Evolutionary conservation across 257 asterid species (phyloP).

Genomic region (Echites panduratus): DNA sequence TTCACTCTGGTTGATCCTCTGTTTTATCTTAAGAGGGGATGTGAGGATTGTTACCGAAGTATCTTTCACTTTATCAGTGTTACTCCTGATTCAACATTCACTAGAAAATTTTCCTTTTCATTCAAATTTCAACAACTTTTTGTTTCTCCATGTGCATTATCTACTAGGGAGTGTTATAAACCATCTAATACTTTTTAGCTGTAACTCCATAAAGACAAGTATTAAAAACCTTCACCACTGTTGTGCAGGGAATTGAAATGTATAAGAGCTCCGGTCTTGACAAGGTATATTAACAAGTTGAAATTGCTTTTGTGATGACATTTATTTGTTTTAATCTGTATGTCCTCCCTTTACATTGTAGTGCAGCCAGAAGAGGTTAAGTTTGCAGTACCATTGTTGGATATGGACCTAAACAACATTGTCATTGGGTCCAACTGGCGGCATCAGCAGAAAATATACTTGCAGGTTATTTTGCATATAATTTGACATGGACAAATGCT

Average conservation of each 20-base stretch:
- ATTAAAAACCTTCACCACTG: conserved; percentile 16
- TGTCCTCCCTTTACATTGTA: conserved; percentile 30
- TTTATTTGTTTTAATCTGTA: neutral
- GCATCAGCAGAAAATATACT: conserved; percentile 71
- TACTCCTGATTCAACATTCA: neutral
- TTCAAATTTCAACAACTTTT: neutral
- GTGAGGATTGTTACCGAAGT: neutral
- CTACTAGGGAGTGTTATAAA: neutral
- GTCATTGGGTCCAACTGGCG: conserved; percentile 77
- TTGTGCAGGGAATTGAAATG: conserved; percentile 82
- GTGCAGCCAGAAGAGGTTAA: conserved; percentile 89
- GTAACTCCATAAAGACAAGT: neutral
- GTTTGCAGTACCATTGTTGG: conserved; percentile 81
- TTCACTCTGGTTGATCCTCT: neutral
- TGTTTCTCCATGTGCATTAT: neutral
- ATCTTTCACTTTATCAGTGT: neutral
- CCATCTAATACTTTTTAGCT: neutral
- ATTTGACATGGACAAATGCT: neutral
- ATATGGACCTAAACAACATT: conserved; percentile 72
- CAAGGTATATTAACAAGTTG: conserved; percentile 43
- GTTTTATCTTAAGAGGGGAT: neutral
- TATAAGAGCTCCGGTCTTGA: conserved; percentile 52
- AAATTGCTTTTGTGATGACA: neutral
- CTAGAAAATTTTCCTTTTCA: neutral
- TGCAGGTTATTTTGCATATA: conserved; percentile 56